A percentile compares a stretch with the other conserved stretches of the same genome.
phyloP scores from a whole-genome alignment of 192 early-diverging fungal species.

The Coemansia sp. region DNA sequence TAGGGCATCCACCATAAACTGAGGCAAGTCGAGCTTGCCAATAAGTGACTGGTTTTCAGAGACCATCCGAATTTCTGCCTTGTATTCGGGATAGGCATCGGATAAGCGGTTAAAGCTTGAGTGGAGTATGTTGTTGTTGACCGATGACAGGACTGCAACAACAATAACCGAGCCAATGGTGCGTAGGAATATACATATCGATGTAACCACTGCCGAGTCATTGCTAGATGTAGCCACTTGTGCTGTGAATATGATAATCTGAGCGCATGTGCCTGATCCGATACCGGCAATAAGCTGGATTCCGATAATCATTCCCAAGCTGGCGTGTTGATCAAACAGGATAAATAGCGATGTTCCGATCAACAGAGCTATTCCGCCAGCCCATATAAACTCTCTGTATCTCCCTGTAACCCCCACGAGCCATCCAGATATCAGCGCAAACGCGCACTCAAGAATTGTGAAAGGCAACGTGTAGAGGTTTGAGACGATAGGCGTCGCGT shows the following conservation, averaged over 20 bases:
- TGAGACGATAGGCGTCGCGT: slow-evolving; percentile 61
- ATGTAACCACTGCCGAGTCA: slow-evolving; percentile 70
- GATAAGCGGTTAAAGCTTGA: slow-evolving; percentile 12
- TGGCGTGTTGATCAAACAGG: slow-evolving; percentile 53
- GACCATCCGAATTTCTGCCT: slow-evolving; percentile 42
- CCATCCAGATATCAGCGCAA: slow-evolving; percentile 62
- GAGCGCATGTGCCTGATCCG: slow-evolving; percentile 72
- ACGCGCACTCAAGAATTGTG: slow-evolving; percentile 65
- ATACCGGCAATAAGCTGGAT: slow-evolving; percentile 67
- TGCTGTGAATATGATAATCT: slow-evolving; percentile 66
- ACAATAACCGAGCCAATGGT: slow-evolving; percentile 62
- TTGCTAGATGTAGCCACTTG: slow-evolving; percentile 62
- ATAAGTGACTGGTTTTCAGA: slow-evolving; percentile 51
- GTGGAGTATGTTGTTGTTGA: slow-evolving; percentile 63
- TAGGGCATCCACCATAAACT: slow-evolving; percentile 32
- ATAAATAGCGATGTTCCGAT: slow-evolving; percentile 65
- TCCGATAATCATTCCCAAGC: slow-evolving; percentile 58
- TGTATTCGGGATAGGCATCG: slow-evolving; percentile 42
- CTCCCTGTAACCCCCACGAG: slow-evolving; percentile 56
- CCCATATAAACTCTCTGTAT: slow-evolving; percentile 63
- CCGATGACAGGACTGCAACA: slow-evolving; percentile 59
- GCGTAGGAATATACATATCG: slow-evolving; percentile 63
- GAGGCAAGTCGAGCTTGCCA: slow-evolving; percentile 35
- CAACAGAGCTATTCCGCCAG: slow-evolving; percentile 62
- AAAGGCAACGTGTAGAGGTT: slow-evolving; percentile 77